Evolutionary conservation across 1,284 basidiomycete genomes (phyloP), one percentile per base, ranked within the genome.

Genomic region (Boletus sp.): DNA sequence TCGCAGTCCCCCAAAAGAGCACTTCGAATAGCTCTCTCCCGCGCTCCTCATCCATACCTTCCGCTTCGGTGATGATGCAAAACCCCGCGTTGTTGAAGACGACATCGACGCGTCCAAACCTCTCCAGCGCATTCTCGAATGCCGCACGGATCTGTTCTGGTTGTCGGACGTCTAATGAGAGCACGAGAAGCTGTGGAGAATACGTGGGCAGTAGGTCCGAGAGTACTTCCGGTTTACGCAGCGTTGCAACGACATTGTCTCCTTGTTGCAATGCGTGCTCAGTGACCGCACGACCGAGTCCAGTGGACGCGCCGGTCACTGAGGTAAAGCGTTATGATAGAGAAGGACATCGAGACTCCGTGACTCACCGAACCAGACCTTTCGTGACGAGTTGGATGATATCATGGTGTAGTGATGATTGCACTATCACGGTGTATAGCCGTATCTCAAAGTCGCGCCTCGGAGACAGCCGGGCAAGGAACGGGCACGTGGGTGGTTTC

Each of bases 131-230:
- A 51, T 56, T 54, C 33, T 65, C 58, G 54, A 76, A 77, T 3
- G 66, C 69, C 6, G 54, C 43, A 10, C 46, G 61, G 35, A 72
- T 67, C 40, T 67, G 64, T 33, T 59, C 54, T 8, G 62, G 58
- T 33, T 58, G 30, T 25, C 37, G 67, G 48, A 77, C 71, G 44
- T 76, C 74, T 6, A 71, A 58, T 14, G 55, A 66, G 19, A 84
- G 70, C 13, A 79, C 64, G 21, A 83, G 80, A 13, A 79, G 78
- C 56, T 76, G 73, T 16, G 78, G 69, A 30, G 79, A 67, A 37
- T 78, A 74, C 40, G 48, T 62, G 19, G 61, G 44, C 16, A 55
- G 28, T 31, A 75, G 60, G 33, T 64, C 64, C 16, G 62, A 64
- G 44, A 74, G 63, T 8, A 53, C 55, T 19, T 61, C 64, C 2